Base-by-base conservation (phyloP, 108 stramenopile genomes). In the Poteriospumella lacustris region DNA sequence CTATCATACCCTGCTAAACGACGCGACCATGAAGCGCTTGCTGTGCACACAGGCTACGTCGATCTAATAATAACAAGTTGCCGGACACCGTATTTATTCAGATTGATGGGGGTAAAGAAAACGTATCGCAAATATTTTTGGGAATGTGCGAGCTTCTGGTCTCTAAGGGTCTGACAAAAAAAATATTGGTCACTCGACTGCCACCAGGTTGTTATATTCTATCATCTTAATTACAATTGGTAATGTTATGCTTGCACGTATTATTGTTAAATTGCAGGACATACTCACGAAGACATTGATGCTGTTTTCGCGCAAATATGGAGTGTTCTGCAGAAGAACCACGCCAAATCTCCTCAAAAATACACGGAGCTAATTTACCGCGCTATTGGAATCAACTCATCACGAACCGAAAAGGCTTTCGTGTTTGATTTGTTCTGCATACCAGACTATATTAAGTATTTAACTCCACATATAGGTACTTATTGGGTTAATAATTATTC, bases 101-200 rank as follows among this genome's bases (percentile, higher is more conserved):
- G 24, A 40, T 68, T 40, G 64, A 68, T 40, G 64, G 64, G 12
- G 64, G 64, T 39, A 68, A 39, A 19, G 64, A 68, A 19, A 68
- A 68, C 24, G 36, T 39, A 39, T 19, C 64, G 19, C 12, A 68
- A 19, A 39, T 40, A 39, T 12, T 68, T 36, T 19, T 68, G 12
- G 36, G 19, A 19, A 68, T 68, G 36, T 68, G 64, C 64, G 64
- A 68, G 64, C 64, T 68, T 19, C 19, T 68, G 15, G 64, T 68
- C 40, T 12, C 64, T 39, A 68, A 40, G 64, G 64, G 64, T 19
- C 38, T 68, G 12, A 40, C 40, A 19, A 68, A 68, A 19, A 19
- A 19, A 40, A 39, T 68, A 19, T 15, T 39, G 12, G 15, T 68
- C 19, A 39, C 64, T 68, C 64, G 64, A n/a, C n/a, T n/a, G n/a